Evolutionary conservation across 768 basidiomycete genomes (phyloP).

Genomic region (Mrakia gelida): DNA sequence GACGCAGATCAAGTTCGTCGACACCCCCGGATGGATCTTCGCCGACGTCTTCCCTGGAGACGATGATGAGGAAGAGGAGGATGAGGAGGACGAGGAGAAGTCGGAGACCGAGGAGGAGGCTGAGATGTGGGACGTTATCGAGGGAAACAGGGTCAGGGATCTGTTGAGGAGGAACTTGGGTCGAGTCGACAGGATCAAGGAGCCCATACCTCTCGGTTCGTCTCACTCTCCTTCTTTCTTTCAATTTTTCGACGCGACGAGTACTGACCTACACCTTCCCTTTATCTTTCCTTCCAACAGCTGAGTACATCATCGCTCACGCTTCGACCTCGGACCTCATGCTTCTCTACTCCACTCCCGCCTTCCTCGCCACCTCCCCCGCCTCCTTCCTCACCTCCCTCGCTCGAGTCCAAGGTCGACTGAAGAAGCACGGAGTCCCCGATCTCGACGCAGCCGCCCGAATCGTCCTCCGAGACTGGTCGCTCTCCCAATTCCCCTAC

Average conservation of each 20-base stretch:
- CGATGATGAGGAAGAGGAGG: conserved; percentile 42
- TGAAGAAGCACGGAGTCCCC: conserved; percentile 72
- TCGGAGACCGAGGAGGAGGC: conserved; percentile 36
- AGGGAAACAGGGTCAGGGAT: conserved; percentile 53
- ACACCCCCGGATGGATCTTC: conserved; percentile 80
- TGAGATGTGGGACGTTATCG: conserved; percentile 43
- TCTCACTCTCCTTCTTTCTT: not conserved
- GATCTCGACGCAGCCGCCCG: conserved; percentile 73
- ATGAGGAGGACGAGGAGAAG: conserved; percentile 44
- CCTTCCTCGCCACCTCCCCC: conserved; percentile 64
- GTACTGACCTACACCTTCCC: not conserved
- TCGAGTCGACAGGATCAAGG: conserved; percentile 77
- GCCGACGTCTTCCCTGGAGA: conserved; percentile 43
- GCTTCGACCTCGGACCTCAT: conserved; percentile 77
- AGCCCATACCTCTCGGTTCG: conserved; percentile 66
- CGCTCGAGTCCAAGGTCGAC: conserved; percentile 66
- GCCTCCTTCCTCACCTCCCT: conserved; percentile 70
- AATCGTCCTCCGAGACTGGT: conserved; percentile 80
- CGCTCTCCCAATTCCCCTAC: conserved; percentile 63
- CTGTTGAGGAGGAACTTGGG: conserved; percentile 74
- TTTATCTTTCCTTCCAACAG: conserved; percentile 45
- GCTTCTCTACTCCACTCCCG: conserved; percentile 79
- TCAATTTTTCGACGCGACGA: not conserved
- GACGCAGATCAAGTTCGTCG: conserved; percentile 62
- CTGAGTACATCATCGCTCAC: conserved; percentile 62